Evolutionary conservation across 306 rosid species (phyloP), one percentile per base, ranked within the genome.

Genomic region (Hippophae tibetana): DNA sequence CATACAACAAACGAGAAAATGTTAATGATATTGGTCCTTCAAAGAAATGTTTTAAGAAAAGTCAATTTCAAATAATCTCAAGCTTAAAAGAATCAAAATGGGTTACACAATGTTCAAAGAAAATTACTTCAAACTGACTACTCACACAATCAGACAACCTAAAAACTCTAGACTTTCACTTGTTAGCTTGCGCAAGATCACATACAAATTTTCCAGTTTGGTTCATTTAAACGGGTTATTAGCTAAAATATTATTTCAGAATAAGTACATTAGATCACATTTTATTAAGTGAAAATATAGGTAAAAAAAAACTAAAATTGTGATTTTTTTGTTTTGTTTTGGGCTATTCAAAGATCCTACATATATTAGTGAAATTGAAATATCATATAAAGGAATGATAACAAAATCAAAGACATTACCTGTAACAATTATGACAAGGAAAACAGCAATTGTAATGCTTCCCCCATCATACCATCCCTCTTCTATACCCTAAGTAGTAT

Each of bases 391-490:
- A 62, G 56, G 69, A 54, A 50, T 54, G 31, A 42, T 13, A 9
- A n/a, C 44, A 61, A 57, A 13, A 68, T 59, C 45, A 49, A 76
- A 18, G 45, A 26, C 18, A 51, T 10, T 80, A 92, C 99, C 99
- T 65, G 99, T 92, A 62, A 92, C 99, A 47, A 86, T 66, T 62
- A 88, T 84, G 63, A 92, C 99, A 69, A 92, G 93, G 43, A 80
- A 9, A 56, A 92, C 99, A 65, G 99, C 99, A 60, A 88, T 78
- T 61, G 84, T 65, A 75, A 88, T 92, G 78, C 99, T 88, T 57
- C 93, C 96, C 66, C 99, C 95, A 75, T 92, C 99, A 66, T 83
- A 86, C 96, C 96, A 92, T 70, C 99, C 99, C 77, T 88, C 85
- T 7, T 60, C 9, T 54, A 80, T 9, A 71, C 99, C 99, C 99